phyloP scores from a whole-genome alignment of 1,284 basidiomycete species.

The Malassezia arunalokei region DNA sequence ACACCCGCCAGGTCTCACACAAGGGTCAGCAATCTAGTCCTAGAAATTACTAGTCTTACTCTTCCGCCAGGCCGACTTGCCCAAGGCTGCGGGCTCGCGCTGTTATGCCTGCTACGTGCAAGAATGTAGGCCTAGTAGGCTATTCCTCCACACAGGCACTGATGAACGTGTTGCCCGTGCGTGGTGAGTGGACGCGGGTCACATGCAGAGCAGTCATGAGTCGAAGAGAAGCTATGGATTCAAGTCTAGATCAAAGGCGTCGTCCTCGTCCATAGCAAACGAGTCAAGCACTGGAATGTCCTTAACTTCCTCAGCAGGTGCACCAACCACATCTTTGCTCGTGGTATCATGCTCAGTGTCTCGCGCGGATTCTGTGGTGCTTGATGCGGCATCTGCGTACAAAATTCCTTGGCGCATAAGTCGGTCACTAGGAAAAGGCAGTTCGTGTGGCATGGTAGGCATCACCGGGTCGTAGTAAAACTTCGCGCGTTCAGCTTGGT shows the following conservation, averaged over 20 bases:
- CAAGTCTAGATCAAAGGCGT: slow-evolving; percentile 34
- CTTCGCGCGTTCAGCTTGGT: slow-evolving; percentile 22
- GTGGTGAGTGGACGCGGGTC: neutral
- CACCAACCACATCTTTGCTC: neutral
- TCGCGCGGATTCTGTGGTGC: slow-evolving; percentile 6
- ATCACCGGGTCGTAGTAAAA: slow-evolving; percentile 34
- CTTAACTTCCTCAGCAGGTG: slow-evolving; percentile 13
- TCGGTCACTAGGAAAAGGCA: slow-evolving; percentile 31
- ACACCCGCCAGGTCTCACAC: too few relatives aligned
- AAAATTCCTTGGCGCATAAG: slow-evolving; percentile 35
- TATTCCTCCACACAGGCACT: too few relatives aligned
- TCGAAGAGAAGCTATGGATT: slow-evolving; percentile 15
- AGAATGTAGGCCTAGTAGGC: too few relatives aligned
- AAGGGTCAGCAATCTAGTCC: too few relatives aligned
- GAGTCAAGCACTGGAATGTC: slow-evolving; percentile 8
- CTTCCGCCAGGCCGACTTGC: too few relatives aligned
- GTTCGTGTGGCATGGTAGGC: slow-evolving; percentile 30
- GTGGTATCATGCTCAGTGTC: neutral
- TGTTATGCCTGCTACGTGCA: too few relatives aligned
- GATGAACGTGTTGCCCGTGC: neutral
- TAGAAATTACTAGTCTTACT: too few relatives aligned
- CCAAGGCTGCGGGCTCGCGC: too few relatives aligned
- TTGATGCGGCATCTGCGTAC: slow-evolving; percentile 20
- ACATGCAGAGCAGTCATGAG: neutral
- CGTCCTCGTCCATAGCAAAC: slow-evolving; percentile 25